phyloP scores from a whole-genome alignment of 75 land plant genomes.

The Picea sitchensis region DNA sequence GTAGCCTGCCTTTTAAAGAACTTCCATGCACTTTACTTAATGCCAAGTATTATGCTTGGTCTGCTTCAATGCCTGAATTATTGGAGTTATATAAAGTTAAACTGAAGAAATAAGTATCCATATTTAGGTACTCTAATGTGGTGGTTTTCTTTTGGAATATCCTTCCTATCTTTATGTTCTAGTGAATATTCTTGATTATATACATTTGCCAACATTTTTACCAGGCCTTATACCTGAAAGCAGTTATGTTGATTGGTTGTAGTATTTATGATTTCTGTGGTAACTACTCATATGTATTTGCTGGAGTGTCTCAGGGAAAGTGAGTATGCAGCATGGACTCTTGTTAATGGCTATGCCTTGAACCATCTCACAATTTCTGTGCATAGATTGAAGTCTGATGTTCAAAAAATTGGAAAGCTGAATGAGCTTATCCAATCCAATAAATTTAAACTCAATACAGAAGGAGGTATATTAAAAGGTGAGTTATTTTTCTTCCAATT shows the following conservation, averaged over 20 bases:
- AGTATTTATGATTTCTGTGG: neutral
- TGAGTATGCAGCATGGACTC: constrained; percentile 99
- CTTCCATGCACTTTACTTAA: neutral
- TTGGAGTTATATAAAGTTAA: too few species aligned
- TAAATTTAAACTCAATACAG: constrained; percentile 84
- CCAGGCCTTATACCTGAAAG: neutral
- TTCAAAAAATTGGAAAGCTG: constrained; percentile 55
- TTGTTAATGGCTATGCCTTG: constrained; percentile 96
- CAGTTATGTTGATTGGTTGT: neutral
- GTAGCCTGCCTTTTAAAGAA: neutral
- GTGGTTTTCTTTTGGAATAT: neutral
- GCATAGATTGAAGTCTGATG: constrained; percentile 69
- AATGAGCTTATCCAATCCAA: constrained; percentile 76
- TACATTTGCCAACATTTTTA: neutral
- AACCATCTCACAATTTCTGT: constrained; percentile 93
- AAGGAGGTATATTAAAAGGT: constrained; percentile 97
- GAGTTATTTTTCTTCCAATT: neutral
- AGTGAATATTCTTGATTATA: neutral
- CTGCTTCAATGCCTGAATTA: neutral
- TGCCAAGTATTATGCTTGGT: neutral
- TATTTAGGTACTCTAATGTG: neutral
- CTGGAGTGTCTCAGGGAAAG: constrained; percentile 67
- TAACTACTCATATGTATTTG: constrained; percentile 1
- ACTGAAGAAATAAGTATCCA: neutral
- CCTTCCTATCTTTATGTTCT: neutral